Conservation (phyloP, 179 eudicot species). For the Beta corolliflora region DNA sequence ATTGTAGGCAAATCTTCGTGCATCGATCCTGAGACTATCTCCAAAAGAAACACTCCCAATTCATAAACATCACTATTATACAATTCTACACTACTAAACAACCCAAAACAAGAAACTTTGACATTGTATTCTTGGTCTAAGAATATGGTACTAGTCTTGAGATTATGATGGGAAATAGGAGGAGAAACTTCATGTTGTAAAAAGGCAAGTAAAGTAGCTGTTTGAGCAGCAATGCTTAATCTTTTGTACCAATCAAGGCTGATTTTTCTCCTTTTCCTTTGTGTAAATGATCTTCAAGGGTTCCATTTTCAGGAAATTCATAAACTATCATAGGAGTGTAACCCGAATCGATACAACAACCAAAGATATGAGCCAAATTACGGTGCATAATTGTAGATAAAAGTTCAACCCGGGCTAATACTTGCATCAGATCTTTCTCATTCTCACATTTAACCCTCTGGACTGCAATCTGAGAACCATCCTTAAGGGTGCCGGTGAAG, state of each 20-base stretch:
- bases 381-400: constrained; percentile 56
- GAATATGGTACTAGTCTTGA: constrained; percentile 55
- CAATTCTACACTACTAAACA: constrained; percentile 26
- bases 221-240: constrained; percentile 64
- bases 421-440: constrained; percentile 53
- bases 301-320: constrained; percentile 62
- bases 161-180: constrained; percentile 61
- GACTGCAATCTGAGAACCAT: constrained; percentile 58
- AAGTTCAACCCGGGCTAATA: constrained; percentile 52
- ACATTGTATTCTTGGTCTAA: constrained; percentile 52
- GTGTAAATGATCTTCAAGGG: constrained; percentile 49
- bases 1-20: constrained; percentile 34
- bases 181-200: constrained; percentile 64
- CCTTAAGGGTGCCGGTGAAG: constrained; percentile 57
- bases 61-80: constrained; percentile 64
- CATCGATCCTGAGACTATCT: constrained; percentile 60
- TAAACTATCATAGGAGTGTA: constrained; percentile 63
- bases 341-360: constrained; percentile 67
- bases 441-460: constrained; percentile 58
- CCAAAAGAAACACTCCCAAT: constrained; percentile 67
- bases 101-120: constrained; percentile 57
- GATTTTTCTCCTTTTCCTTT: constrained; percentile 25
- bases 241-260: constrained; percentile 73
- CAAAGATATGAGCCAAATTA: constrained; percentile 63
- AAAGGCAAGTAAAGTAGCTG: constrained; percentile 60